Base-by-base conservation (phyloP, 148 eudicot species). In the Arbutus unedo region DNA sequence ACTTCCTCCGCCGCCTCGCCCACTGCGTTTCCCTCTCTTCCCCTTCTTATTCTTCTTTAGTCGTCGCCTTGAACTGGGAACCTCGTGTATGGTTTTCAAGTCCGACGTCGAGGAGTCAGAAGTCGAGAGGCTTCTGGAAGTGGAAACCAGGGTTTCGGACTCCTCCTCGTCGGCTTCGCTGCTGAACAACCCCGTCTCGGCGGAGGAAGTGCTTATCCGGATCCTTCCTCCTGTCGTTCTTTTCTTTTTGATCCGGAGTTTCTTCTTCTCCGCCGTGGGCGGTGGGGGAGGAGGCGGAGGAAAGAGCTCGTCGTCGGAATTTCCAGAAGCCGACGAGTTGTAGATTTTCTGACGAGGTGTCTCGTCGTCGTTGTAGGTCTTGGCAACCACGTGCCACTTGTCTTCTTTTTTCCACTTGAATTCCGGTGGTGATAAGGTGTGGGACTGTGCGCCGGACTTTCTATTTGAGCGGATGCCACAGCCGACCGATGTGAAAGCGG, bases 311-410 rank as follows among this genome's bases (percentile, higher is more conserved):
- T 86, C 75, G 47, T 77, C 83, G 21, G 86, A 81, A 16, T 85
- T 71, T 19, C 77, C 85, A 41, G 86, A 81, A 15, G 82, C 90
- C 60, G 91, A 86, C 66, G 97, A 86, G 88, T 79, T 86, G 90
- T 89, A 91, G 83, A 93, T 90, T 62, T 94, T 93, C 43, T 82
- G 90, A 38, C 92, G 93, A 57, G 94, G 97, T 16, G 86, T 14
- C 2, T 85, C 83, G 71, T 85, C 77, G 82, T 82, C 77, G 64
- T 85, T 76, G 80, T 71, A 19, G 77, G 84, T 79, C 21, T 88
- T 86, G 45, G 91, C 87, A 16, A 89, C 87, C 18, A 93, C 93
- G 88, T 92, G 92, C 91, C 92, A 95, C 21, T 89, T 82, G 54
- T 86, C 88, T 6, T 88, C 88, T 73, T 89, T 88, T 3, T 72